Evolutionary conservation across 23 red algal genomes (phyloP), one percentile per base, ranked within the genome.

Genomic region (Gracilaria gracilis): DNA sequence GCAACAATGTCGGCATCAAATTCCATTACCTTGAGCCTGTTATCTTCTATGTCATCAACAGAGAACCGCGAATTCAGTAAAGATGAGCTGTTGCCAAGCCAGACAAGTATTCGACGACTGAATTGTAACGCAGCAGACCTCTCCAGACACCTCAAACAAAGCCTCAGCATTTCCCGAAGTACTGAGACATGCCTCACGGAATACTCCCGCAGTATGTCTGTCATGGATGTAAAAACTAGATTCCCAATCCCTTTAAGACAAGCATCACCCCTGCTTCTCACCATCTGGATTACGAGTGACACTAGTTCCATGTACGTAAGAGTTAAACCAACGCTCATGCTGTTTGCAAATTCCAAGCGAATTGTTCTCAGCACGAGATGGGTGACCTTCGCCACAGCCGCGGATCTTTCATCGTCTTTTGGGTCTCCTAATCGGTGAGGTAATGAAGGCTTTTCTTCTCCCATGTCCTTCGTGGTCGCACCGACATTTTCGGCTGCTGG

Each of bases 1-100:
- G 71, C 87, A 24, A 90, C 35, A 80, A 90, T 90, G 36, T 90
- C 87, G n/a, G 57, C 1, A 67, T 90, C 87, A 50, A 90, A 90
- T 20, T 90, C 87, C 35, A 61, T 25, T 42, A 67, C 57, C 25
- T 75, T 74, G 23, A 90, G 57, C 25, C 29, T 64, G 13, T 27
- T 51, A 24, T 46, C 36, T 4, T 75, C 59, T 36, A 76, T 55
- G 20, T 80, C 76, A 6, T 80, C 57, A 42, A 28, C 74, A n/a
- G 75, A 57, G 71, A 70, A 88, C 4, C 44, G 37, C 11, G 84
- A 88, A 61, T 88, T 78, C 16, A 88, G 27, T 16, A 88, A 23
- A 17, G 66, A 75, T 55, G 71, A 57, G 28, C 64, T 62, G 76
- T 90, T 80, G 9, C 87, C 75, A 16, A 90, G 64, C 71, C 87